Base-by-base conservation (phyloP, 768 basidiomycete genomes). In the Suillus decipiens region DNA sequence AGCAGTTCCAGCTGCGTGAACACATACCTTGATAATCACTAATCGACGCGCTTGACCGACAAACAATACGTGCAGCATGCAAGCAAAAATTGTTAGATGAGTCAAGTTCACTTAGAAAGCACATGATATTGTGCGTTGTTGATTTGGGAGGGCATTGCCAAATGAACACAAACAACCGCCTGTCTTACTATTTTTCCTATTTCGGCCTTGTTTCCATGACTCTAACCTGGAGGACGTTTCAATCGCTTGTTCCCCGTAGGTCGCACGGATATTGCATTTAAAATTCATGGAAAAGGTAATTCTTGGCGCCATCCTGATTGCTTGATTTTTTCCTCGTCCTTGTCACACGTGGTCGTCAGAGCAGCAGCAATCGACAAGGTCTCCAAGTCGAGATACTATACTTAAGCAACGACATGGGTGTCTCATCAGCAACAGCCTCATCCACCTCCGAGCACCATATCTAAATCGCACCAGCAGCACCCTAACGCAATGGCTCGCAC, bases 401-500 rank as follows among this genome's bases (percentile, higher is more conserved):
- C 62, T 66, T 68, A 68, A 66, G 19, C 43, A 63, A 24, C 65
- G 24, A 48, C 43, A 54, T 61, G 24, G 42, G 11, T 50, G 45
- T 2, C 19, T 9, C 28, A 43, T n/a, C 48, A 61, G 56, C 61
- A 48, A 34, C 42, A 60, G 48, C 31, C 5, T 14, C 59, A 50
- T 39, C 59, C 12, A 11, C 37, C 60, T 41, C 53, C 64, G 63
- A 62, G 54, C 28, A 53, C 24, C 34, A 61, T 39, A 56, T 22
- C 41, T 34, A 28, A 50, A 60, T 12, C 61, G 42, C 53, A 53
- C n/a, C 43, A 65, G 11, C 4, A 45, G 41, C 59, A 31, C 48
- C 24, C 36, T 43, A 28, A 55, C 42, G 62, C 56, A 63, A 77
- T 76, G 76, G 71, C 75, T 69, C 73, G 67, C 71, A 67, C 72